phyloP scores from a whole-genome alignment of 2,329 filamentous ascomycete species.

The Graphilbum fragrans region DNA sequence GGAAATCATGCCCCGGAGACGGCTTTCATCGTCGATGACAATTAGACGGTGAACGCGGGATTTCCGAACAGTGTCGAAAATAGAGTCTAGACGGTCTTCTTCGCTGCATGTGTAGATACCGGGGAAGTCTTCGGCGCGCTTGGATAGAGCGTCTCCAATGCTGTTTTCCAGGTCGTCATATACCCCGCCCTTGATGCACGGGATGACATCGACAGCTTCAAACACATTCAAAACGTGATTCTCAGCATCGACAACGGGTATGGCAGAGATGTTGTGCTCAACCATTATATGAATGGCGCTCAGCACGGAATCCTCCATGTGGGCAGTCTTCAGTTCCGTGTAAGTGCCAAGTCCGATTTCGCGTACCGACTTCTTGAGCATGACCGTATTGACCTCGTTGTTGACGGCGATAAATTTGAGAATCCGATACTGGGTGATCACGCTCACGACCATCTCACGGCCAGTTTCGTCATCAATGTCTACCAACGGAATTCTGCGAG shows the following conservation, averaged over 20 bases:
- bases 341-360: constrained; percentile 84
- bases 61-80: constrained; percentile 93
- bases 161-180: constrained; percentile 83
- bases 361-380: constrained; percentile 74
- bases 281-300: constrained; percentile 93
- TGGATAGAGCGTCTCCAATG: constrained; percentile 81
- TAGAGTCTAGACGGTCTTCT: constrained; percentile 83
- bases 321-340: constrained; percentile 63
- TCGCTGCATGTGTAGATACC: constrained; percentile 94
- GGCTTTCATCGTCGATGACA: constrained; percentile 81
- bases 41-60: constrained; percentile 88
- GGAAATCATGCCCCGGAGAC: constrained; percentile 79
- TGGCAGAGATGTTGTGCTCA: constrained; percentile 82
- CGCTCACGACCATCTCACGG: constrained; percentile 84
- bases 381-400: constrained; percentile 68
- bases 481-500: constrained; percentile 84
- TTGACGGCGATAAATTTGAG: constrained; percentile 98
- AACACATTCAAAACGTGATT: constrained; percentile 83
- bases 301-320: constrained; percentile 83
- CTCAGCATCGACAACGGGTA: constrained; percentile 79
- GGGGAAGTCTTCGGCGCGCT: constrained; percentile 78
- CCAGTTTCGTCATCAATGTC: constrained; percentile 91
- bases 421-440: constrained; percentile 96
- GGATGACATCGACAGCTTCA: constrained; percentile 93
- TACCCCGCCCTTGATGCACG: constrained; percentile 82